Percentiles rank a stretch among this genome's conserved stretches.
Conservation (phyloP, 1,139 yeast genomes). For the Ogataea hybrid region DNA sequence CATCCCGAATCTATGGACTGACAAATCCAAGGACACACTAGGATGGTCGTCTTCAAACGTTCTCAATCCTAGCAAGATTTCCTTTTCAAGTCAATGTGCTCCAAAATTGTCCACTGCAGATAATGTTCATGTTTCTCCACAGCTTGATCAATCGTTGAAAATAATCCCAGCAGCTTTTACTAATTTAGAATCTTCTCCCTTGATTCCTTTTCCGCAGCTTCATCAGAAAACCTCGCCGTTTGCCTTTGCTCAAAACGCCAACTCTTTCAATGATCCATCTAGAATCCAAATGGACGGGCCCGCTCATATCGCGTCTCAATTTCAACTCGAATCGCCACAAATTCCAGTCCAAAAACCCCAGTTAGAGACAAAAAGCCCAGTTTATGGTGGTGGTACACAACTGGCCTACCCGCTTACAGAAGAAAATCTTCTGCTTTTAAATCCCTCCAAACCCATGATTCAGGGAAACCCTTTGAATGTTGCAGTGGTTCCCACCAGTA, state of each 20-base stretch:
- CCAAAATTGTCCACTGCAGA: background rate
- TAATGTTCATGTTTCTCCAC: background rate
- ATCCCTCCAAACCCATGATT: no score
- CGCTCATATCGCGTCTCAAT: no score
- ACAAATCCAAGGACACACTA: background rate
- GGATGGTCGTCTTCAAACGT: background rate
- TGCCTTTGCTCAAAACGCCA: background rate
- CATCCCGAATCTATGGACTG: constrained; percentile 19
- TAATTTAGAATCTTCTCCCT: background rate
- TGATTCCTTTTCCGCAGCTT: background rate
- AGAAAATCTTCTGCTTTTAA: no score
- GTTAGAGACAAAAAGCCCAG: background rate
- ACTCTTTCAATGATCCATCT: background rate
- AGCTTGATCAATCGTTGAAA: background rate
- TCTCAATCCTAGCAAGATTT: background rate
- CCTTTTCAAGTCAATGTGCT: background rate
- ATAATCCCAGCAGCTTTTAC: background rate
- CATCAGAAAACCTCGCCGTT: background rate
- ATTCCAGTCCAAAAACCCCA: background rate
- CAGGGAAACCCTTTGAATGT: no score
- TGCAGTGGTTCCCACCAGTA: no score
- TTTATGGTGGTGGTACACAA: constrained; percentile 2
- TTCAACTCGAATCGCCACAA: no score
- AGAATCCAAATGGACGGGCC: no score
- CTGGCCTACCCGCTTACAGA: constrained; percentile 17